Base-by-base conservation (phyloP, 805 yeast species). In the Ogataea kodamae region DNA sequence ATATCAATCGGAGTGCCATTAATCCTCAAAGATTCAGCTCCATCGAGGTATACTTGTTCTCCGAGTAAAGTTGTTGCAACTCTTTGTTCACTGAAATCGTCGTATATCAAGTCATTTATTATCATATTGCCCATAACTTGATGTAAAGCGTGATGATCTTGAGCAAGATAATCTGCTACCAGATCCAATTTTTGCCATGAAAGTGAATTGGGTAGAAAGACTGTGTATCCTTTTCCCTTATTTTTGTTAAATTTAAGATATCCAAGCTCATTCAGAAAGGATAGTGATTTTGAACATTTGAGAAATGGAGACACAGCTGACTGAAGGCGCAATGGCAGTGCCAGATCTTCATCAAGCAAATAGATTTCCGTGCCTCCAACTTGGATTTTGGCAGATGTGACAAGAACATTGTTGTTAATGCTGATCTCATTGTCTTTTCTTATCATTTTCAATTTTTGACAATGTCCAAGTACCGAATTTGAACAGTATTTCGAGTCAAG, bases 201-300 rank as follows among this genome's bases (percentile, higher is more conserved):
- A 25, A 67, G 63, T 18, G 82, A 77, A 37, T 88, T 79, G 0
- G 97, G 97, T 18, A 89, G 61, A 33, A 89, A 73, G 0, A 81
- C 59, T 0, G 96, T 76, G 61, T 87, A 86, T 0, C 94, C 94
- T 13, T 62, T 49, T 13, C 62, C 57, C 17, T 49, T 51, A 38
- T 79, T 81, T 4, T 68, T 61, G 24, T 40, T 37, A 25, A 81
- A 64, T 37, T 72, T 71, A 14, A 76, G 58, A 19, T 85, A 54
- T 6, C 66, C 69, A 25, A 76, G 65, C 10, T 69, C 59, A 29
- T 72, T 68, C 39, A 89, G 55, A 45, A 74, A 76, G 11, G 67
- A 61, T 28, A 87, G 50, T 0, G 95, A 78, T 40, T 65, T 72
- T 3, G 94, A 72, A 48, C 92, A 82, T 32, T 72, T 69, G 30